Evolutionary conservation across 768 basidiomycete species (phyloP).

Genomic region (Suillus fuscotomentosus): DNA sequence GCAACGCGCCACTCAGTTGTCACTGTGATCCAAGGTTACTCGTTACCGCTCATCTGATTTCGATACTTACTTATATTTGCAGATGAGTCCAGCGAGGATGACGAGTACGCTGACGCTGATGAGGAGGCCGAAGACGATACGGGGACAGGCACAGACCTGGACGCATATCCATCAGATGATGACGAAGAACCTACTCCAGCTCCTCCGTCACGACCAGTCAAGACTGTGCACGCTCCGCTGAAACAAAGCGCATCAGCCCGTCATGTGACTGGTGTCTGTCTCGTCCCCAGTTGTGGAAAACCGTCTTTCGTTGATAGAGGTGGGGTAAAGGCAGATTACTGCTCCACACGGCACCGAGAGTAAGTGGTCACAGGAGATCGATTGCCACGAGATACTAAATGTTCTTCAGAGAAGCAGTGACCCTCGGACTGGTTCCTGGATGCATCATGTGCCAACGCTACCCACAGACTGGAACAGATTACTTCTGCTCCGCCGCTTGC

Average conservation of each 20-base stretch:
- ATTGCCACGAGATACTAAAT: constrained; percentile 6
- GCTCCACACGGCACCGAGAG: constrained; percentile 63
- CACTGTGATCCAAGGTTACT: constrained; percentile 20
- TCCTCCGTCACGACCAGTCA: constrained; percentile 7
- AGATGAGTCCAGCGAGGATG: constrained; percentile 24
- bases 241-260: constrained; percentile 12
- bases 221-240: constrained; percentile 8
- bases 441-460: constrained; percentile 66
- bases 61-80: constrained; percentile 8
- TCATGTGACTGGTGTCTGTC: constrained; percentile 39
- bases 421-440: constrained; percentile 45
- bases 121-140: constrained; percentile 23
- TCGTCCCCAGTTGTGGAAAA: constrained; percentile 57
- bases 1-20: constrained; percentile 12
- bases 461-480: constrained; percentile 59
- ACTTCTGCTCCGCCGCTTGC: constrained; percentile 61
- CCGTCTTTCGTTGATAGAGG: constrained; percentile 53
- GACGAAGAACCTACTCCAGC: constrained; percentile 21
- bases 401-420: constrained; percentile 54
- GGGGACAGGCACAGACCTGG: constrained; percentile 25
- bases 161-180: constrained; percentile 32
- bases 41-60: constrained; percentile 8
- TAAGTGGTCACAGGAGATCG: constrained; percentile 33
- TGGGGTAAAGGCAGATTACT: constrained; percentile 52
- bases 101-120: constrained; percentile 20